phyloP scores from a whole-genome alignment of 768 basidiomycete species.

The Rubroboletus satanas region DNA sequence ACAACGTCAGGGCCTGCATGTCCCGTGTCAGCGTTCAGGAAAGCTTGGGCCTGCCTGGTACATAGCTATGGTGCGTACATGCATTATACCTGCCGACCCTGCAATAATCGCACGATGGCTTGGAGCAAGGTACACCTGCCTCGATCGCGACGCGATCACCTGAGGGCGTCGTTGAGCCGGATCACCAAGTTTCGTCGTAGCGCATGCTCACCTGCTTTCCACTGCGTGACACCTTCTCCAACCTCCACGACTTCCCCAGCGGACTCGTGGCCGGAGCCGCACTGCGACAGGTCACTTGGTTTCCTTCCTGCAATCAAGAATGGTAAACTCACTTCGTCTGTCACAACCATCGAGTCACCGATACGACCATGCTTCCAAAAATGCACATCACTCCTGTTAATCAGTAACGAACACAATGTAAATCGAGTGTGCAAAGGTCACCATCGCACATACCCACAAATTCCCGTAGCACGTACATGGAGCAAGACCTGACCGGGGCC shows the following conservation, averaged over 20 bases:
- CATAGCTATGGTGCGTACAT: constrained; percentile 32
- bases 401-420: not conserved
- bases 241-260: constrained; percentile 64
- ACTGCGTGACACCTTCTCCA: constrained; percentile 61
- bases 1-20: constrained; percentile 41
- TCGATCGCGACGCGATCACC: constrained; percentile 70
- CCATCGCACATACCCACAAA: constrained; percentile 51
- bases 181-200: not conserved
- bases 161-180: constrained; percentile 16
- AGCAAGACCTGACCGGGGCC: constrained; percentile 64
- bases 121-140: constrained; percentile 64
- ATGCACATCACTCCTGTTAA: constrained; percentile 61
- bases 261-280: constrained; percentile 68
- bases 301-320: not conserved
- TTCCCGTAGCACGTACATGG: constrained; percentile 65
- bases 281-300: constrained; percentile 33
- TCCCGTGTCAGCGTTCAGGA: not conserved
- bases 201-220: constrained; percentile 48
- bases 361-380: constrained; percentile 71
- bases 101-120: constrained; percentile 57
- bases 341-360: constrained; percentile 68
- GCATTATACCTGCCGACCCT: constrained; percentile 64
- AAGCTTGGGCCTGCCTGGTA: too few species aligned
- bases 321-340: constrained; percentile 47
- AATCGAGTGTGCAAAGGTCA: not conserved